Evolutionary conservation across 139 green algal genomes (phyloP), one percentile per base, ranked within the genome.

Genomic region (Trebouxia sp.): DNA sequence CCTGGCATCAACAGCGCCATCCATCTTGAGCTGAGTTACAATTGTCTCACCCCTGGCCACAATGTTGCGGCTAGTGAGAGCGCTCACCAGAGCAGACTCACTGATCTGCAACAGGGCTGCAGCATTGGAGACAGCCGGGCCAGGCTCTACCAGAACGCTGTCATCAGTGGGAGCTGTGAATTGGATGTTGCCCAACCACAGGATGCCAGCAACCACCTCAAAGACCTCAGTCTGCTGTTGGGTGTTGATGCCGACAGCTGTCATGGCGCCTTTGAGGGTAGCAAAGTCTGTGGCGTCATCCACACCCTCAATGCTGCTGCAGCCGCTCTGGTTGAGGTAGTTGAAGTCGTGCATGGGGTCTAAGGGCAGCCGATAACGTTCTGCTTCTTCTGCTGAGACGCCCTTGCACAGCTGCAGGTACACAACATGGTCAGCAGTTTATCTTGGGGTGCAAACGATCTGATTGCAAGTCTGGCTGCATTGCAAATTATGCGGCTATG

Each of bases 321-420:
- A 92, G 39, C 85, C 86, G 76, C 86, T 89, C 78, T 85, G 45
- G 15, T 55, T 48, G 5, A 96, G 88, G 81, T 92, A 96, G 11
- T 39, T 30, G 70, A 94, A 96, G 8, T 75, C 77, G 5, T 82
- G 65, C 32, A 83, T 76, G 20, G 78, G 38, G 30, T 83, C 70
- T 20, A 58, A 28, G 0, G 87, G 87, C 67, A 94, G 69, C 6
- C 81, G 62, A 14, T 84, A 76, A 11, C 30, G 22, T 70, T 80
- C 62, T 9, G 84, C 81, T 75, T 94, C 86, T 41, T 86, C 85
- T 26, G 75, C 56, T 26, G 65, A 84, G 3, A 92, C 92, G 35
- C 95, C 95, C 12, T 80, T 85, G 62, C 91, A 93, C 32, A 98
- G 83, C 88, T 95, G 90, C 76, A 74, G 17, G n/a, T n/a, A n/a